Base-by-base conservation (phyloP, 2,329 filamentous ascomycete species). In the Tolypocladium paradoxum region DNA sequence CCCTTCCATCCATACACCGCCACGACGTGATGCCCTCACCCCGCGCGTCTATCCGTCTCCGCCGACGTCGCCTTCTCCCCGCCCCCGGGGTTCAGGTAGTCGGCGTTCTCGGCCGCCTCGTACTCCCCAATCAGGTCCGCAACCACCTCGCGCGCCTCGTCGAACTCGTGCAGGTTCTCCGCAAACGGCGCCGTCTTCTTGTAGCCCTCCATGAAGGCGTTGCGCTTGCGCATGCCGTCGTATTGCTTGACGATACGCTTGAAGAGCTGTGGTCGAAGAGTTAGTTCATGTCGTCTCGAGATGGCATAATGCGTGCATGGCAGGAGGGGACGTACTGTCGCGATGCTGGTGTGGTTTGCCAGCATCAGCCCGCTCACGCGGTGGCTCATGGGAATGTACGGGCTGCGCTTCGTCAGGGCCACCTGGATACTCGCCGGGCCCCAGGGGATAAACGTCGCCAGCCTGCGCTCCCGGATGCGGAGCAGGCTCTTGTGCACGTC, bases 401-500 rank as follows among this genome's bases (percentile, higher is more conserved):
- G 95, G 43, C 91, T 96, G 65, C 95, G 90, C 75, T 96, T 96
- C 2, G 93, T 96, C 57, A 99, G 73, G 3, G 93, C 95, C 14
- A 99, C 93, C 70, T 99, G 93, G 59, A 99, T 99, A 65, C 90
- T 95, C 31, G 93, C 93, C 1, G 93, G 93, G 0, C 93, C 93
- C 93, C 93, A 99, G 11, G 95, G 93, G 58, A 99, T 99, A 66
- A 99, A 99, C 0, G 90, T 95, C 11, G 93, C 95, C 52, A 99
- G 79, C 55, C 90, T 84, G 49, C 93, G 86, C 75, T 99, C 93
- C 49, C 93, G 86, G 65, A 99, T 99, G 59, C 93, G 88, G 54
- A 99, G 82, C 54, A 99, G 76, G 59, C 92, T 97, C 80, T 99
- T 99, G 76, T 99, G 93, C 53, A 99, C 89, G 70, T 99, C 95